phyloP scores from a whole-genome alignment of 2,329 filamentous ascomycete genomes.

The Colletotrichum noveboracense region DNA sequence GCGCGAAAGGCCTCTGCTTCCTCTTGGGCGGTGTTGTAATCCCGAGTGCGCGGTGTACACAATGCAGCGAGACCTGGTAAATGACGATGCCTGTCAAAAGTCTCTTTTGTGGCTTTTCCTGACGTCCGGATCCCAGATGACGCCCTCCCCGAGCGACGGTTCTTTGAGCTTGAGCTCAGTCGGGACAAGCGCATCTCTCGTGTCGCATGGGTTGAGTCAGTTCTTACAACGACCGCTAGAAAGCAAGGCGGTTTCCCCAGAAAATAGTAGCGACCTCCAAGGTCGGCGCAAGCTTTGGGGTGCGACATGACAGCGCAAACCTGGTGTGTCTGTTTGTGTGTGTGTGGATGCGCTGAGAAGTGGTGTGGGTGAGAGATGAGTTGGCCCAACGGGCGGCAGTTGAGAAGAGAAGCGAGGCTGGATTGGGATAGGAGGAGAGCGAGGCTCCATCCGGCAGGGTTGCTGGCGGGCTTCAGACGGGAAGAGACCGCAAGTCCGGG shows the following conservation, averaged over 20 bases:
- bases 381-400: constrained; percentile 16
- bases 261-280: neutral
- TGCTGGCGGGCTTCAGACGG: neutral
- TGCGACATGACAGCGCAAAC: neutral
- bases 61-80: neutral
- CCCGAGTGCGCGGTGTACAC: neutral
- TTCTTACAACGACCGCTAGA: neutral
- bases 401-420: constrained; percentile 7
- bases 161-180: constrained; percentile 1
- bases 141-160: neutral
- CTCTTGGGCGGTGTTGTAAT: neutral
- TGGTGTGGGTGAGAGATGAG: constrained; percentile 6
- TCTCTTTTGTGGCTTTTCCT: neutral
- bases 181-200: neutral
- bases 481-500: neutral
- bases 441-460: constrained; percentile 5
- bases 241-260: neutral
- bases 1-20: neutral
- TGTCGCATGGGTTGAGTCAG: neutral
- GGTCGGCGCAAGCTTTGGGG: neutral
- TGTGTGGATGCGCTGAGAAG: neutral
- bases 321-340: neutral
- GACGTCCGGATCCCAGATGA: neutral
- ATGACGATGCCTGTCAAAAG: neutral
- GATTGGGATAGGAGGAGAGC: constrained; percentile 6